Base-by-base conservation (phyloP, 2,329 filamentous ascomycete genomes). In the Fusarium albosuccineum region DNA sequence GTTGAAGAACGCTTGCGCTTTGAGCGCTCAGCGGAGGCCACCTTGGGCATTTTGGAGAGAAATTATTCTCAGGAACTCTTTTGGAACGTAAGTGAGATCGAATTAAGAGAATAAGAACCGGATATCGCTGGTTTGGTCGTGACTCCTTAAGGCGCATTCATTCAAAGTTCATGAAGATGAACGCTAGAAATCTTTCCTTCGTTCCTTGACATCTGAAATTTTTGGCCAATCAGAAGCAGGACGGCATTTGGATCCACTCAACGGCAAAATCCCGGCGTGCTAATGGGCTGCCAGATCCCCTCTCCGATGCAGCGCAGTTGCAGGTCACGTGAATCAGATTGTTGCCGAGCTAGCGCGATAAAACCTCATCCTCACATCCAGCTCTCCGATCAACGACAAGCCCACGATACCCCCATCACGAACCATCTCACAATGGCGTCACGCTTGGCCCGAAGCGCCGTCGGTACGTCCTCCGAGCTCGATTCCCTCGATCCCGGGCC, bases 371-470 rank as follows among this genome's bases (percentile, higher is more conserved):
- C 76, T 76, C 79, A 78, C 79, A 75, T 75, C 76, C 77, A 77
- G 83, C 80, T 79, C 80, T 77, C 79, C 75, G 71, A 78, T 76
- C 78, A 82, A 79, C 79, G 79, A 79, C 76, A 80, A 80, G 77
- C 76, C 75, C 76, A 72, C 77, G 79, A 78, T 79, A 82, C 78
- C 81, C 79, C 82, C 85, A 84, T 83, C 82, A 81, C 83, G 81
- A 83, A 79, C 83, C 82, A 86, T 84, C 81, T 82, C 87, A 92
- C 86, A 92, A 98, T 98, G 95, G 95, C 95, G 88, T 97, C 93
- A 84, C 93, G 94, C 88, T 89, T 98, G 86, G 93, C 91, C 89
- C 94, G 92, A 89, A 94, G 90, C 88, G 93, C 94, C 85, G 86
- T 95, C 85, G 92, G 95, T 98, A 90, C 82, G 93, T 90, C 30